Conservation (phyloP, 2,329 filamentous ascomycete species). For the Cytospora paraplurivora region DNA sequence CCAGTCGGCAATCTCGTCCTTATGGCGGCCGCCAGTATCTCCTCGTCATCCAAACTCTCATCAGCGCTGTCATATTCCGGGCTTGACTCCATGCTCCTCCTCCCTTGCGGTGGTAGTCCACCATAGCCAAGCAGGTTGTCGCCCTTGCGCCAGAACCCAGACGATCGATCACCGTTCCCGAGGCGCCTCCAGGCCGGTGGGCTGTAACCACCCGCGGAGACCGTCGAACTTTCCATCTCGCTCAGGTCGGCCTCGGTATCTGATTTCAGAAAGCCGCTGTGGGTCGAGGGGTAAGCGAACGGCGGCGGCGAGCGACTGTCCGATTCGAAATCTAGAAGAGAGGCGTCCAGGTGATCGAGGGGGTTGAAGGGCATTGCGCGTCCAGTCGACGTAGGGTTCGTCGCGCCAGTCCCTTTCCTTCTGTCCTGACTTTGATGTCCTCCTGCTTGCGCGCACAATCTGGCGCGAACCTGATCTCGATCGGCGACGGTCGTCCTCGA, state of each 20-base stretch:
- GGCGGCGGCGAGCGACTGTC: constrained; percentile 42
- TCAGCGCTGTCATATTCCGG: constrained; percentile 41
- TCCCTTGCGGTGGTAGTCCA: constrained; percentile 27
- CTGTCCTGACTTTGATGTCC: constrained; percentile 31
- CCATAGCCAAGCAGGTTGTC: constrained; percentile 32
- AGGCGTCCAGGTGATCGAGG: constrained; percentile 50
- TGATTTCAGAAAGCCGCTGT: constrained; percentile 47
- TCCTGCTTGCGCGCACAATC: constrained; percentile 27
- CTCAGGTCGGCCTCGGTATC: constrained; percentile 40
- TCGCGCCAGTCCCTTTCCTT: constrained; percentile 32
- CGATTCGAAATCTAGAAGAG: constrained; percentile 54
- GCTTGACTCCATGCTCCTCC: constrained; percentile 35
- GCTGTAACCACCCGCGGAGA: constrained; percentile 59
- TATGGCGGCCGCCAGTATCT: constrained; percentile 54
- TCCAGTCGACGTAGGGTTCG: background rate
- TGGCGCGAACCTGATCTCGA: constrained; percentile 26
- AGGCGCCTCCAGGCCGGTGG: constrained; percentile 64
- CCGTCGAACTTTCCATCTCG: constrained; percentile 45
- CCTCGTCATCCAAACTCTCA: constrained; percentile 41
- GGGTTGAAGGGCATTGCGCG: constrained; percentile 29
- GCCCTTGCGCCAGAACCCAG: constrained; percentile 60
- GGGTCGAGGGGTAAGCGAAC: constrained; percentile 46
- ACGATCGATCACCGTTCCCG: constrained; percentile 60
- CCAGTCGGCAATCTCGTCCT: constrained; percentile 58
- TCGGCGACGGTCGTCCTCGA: constrained; percentile 16